A percentile compares a stretch with the other conserved stretches of the same genome.
Conservation (phyloP, 345 rosid species). For the Camelina laxa region DNA sequence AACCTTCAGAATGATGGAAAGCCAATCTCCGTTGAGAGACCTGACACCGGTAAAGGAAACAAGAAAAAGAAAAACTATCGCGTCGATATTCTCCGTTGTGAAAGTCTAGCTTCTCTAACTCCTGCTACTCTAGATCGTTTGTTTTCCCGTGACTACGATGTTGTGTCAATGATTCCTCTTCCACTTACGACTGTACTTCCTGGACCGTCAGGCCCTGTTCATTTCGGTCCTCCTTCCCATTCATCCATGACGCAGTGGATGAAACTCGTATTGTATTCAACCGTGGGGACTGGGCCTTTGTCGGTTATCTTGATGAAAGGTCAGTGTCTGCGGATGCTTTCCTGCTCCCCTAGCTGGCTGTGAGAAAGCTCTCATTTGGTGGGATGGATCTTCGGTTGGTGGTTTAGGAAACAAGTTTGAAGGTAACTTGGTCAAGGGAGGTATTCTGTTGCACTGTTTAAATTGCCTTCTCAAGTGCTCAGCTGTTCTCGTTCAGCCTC, state of each 20-base stretch:
- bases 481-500: constrained; percentile 88
- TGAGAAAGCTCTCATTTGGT: constrained; percentile 96
- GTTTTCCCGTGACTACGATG: constrained; percentile 93
- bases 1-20: constrained; percentile 55
- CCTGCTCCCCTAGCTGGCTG: constrained; percentile 98
- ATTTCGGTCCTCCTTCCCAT: constrained; percentile 95
- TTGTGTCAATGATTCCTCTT: constrained; percentile 86
- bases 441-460: constrained; percentile 79
- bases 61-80: constrained; percentile 67
- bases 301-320: constrained; percentile 98
- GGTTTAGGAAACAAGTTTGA: constrained; percentile 94
- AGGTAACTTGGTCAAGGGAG: constrained; percentile 93
- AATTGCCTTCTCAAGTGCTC: constrained; percentile 92
- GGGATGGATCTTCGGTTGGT: constrained; percentile 97
- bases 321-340: constrained; percentile 89
- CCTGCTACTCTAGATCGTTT: constrained; percentile 84
- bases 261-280: constrained; percentile 86
- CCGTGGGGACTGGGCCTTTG: constrained; percentile 80
- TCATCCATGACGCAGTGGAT: constrained; percentile 96
- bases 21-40: constrained; percentile 52
- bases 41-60: constrained; percentile 54
- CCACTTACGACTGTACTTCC: constrained; percentile 94
- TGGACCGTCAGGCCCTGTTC: constrained; percentile 90
- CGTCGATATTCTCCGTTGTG: constrained; percentile 96
- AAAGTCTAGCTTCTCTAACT: constrained; percentile 92